Conservation (phyloP, 2,329 filamentous ascomycete species). For the Aphanoascus verrucosus region DNA sequence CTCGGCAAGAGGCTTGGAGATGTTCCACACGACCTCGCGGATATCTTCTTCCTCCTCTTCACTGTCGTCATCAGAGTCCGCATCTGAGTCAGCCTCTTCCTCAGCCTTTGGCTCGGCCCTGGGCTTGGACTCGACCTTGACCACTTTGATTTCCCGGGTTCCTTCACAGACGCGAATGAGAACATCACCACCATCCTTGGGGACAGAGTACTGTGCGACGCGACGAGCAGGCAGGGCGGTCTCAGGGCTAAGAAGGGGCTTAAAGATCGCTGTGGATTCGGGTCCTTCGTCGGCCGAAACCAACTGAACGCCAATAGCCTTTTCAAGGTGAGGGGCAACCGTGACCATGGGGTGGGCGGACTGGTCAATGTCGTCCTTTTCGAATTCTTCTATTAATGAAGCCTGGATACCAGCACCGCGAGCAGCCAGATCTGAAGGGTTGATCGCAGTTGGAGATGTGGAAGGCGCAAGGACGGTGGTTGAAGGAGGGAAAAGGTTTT, state of each 20-base stretch:
- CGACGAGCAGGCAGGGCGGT: slow-evolving; percentile 84
- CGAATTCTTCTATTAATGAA: slow-evolving; percentile 87
- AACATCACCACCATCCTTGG: slow-evolving; percentile 75
- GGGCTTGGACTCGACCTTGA: slow-evolving; percentile 67
- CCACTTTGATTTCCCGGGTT: slow-evolving; percentile 81
- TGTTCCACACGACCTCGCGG: slow-evolving; percentile 86
- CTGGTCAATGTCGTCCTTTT: slow-evolving; percentile 85
- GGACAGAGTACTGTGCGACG: slow-evolving; percentile 64
- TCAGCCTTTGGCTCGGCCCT: slow-evolving; percentile 48
- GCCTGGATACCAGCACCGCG: slow-evolving; percentile 93
- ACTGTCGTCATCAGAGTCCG: slow-evolving; percentile 51
- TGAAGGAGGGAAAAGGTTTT: slow-evolving; percentile 66
- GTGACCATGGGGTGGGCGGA: slow-evolving; percentile 92
- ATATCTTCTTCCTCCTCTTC: slow-evolving; percentile 73
- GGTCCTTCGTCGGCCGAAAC: slow-evolving; percentile 36
- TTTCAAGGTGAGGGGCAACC: slow-evolving; percentile 77
- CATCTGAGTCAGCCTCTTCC: slow-evolving; percentile 51
- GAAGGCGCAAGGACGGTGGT: slow-evolving; percentile 74
- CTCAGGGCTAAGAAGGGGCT: slow-evolving; percentile 69
- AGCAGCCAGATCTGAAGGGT: slow-evolving; percentile 81
- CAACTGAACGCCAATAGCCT: slow-evolving; percentile 77
- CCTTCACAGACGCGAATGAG: slow-evolving; percentile 83
- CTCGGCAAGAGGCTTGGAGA: slow-evolving; percentile 72
- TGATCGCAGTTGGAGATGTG: slow-evolving; percentile 66
- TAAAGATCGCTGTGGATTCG: slow-evolving; percentile 57